Percentiles rank a stretch among this genome's conserved stretches.
phyloP scores from a whole-genome alignment of 1,139 yeast genomes.

The Arxiozyma bovina region DNA sequence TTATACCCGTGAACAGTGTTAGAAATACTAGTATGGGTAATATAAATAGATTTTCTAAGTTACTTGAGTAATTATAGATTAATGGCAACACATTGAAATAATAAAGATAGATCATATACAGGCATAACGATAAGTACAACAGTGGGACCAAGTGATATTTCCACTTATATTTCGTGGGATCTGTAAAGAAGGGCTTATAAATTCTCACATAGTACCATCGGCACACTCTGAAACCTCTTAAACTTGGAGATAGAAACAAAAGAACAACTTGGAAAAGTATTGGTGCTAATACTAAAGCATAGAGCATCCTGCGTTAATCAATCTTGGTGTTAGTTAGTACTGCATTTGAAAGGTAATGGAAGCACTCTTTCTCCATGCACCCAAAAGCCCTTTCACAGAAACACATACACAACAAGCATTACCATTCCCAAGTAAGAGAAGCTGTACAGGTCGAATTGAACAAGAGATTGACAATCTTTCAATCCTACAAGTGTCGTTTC shows the following conservation, averaged over 20 bases:
- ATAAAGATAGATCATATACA: constrained; percentile 17
- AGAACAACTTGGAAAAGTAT: constrained; percentile 17
- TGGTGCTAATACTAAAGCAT: not conserved
- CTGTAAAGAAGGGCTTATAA: constrained; percentile 23
- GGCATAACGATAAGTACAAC: constrained; percentile 21
- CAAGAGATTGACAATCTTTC: too few relatives aligned
- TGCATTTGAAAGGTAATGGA: too few relatives aligned
- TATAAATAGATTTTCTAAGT: constrained; percentile 14
- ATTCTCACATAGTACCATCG: constrained; percentile 19
- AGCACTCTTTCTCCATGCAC: too few relatives aligned
- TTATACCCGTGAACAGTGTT: constrained; percentile 16
- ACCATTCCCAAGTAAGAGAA: too few relatives aligned
- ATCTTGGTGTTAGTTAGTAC: too few relatives aligned
- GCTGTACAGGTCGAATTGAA: too few relatives aligned
- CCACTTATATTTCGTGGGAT: constrained; percentile 19
- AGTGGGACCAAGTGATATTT: constrained; percentile 25
- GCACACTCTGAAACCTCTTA: constrained; percentile 17
- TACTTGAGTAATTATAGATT: constrained; percentile 9
- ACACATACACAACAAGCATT: too few relatives aligned
- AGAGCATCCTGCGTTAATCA: not conserved
- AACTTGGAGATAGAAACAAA: constrained; percentile 24
- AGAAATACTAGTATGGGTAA: constrained; percentile 17
- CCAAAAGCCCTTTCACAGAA: too few relatives aligned
- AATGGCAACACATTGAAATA: constrained; percentile 12
- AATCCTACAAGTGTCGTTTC: too few relatives aligned